Conservation (phyloP, 805 yeast species). For the Kuraishia hungarica region DNA sequence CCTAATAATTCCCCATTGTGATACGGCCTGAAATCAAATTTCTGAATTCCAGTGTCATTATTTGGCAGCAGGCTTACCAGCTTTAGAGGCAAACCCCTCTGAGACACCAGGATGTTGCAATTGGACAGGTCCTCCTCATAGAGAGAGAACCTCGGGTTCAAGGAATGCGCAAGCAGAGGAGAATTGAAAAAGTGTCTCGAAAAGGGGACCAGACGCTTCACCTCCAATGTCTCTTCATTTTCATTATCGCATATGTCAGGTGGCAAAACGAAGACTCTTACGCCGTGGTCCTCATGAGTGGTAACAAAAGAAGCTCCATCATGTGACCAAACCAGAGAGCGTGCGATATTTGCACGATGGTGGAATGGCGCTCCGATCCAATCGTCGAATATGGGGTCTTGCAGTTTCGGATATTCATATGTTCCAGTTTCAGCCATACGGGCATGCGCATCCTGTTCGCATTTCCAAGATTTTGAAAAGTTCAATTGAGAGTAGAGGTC, state of each 20-base stretch:
- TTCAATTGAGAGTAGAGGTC: background rate
- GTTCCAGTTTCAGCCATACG: background rate
- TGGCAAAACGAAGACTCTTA: slow-evolving; percentile 28
- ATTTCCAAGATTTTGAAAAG: background rate
- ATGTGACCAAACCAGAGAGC: slow-evolving; percentile 23
- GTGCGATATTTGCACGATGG: background rate
- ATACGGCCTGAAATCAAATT: background rate
- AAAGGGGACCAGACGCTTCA: slow-evolving; percentile 21
- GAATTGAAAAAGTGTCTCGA: slow-evolving; percentile 20
- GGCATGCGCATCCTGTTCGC: background rate
- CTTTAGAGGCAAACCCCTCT: slow-evolving; percentile 27
- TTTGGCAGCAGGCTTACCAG: slow-evolving; percentile 9
- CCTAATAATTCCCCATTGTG: background rate
- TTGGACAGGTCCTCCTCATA: slow-evolving; percentile 15
- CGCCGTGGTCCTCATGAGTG: slow-evolving; percentile 25
- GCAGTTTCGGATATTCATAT: background rate
- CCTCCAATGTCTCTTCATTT: background rate
- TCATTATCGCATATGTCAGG: slow-evolving; percentile 10
- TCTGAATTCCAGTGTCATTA: background rate
- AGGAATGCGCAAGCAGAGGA: slow-evolving; percentile 21
- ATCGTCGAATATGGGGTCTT: background rate
- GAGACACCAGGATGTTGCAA: slow-evolving; percentile 16
- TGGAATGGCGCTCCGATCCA: background rate
- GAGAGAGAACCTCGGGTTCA: slow-evolving; percentile 27
- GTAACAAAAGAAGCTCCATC: slow-evolving; percentile 30